phyloP scores from a whole-genome alignment of 352 stramenopile species.

The Globisporangium cederbergense region DNA sequence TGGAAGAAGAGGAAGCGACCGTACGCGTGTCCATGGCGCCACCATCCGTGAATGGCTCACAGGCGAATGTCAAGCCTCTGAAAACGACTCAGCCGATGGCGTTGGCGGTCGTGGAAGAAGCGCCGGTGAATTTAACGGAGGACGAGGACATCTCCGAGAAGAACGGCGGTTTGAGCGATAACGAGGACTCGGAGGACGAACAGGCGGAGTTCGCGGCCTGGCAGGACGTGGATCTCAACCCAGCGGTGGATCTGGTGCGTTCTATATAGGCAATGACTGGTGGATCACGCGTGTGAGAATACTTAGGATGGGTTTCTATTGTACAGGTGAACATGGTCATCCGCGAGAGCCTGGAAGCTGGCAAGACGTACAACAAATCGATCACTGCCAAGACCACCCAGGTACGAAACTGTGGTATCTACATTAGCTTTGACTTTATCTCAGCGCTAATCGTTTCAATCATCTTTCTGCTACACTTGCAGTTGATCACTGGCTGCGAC shows the following conservation, averaged over 20 bases:
- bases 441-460: no score
- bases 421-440: no score
- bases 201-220: constrained; percentile 70
- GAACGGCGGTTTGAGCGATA: constrained; percentile 56
- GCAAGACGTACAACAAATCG: constrained; percentile 85
- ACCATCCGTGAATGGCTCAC: constrained; percentile 8
- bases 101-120: constrained; percentile 12
- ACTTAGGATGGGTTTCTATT: neutral
- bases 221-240: constrained; percentile 81
- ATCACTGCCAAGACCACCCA: constrained; percentile 80
- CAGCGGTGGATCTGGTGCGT: constrained; percentile 71
- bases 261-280: neutral
- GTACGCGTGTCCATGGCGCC: constrained; percentile 19
- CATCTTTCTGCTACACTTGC: no score
- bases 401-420: neutral
- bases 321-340: constrained; percentile 54
- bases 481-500: constrained; percentile 75
- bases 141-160: constrained; percentile 31
- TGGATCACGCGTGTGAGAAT: neutral
- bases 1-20: constrained; percentile 13
- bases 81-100: neutral
- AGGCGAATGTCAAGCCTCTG: neutral
- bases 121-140: constrained; percentile 24
- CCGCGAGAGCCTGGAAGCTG: constrained; percentile 67
- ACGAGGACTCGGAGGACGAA: constrained; percentile 84